Base-by-base conservation (phyloP, 176 grass and related monocot species). In the Aegilops sharonensis region DNA sequence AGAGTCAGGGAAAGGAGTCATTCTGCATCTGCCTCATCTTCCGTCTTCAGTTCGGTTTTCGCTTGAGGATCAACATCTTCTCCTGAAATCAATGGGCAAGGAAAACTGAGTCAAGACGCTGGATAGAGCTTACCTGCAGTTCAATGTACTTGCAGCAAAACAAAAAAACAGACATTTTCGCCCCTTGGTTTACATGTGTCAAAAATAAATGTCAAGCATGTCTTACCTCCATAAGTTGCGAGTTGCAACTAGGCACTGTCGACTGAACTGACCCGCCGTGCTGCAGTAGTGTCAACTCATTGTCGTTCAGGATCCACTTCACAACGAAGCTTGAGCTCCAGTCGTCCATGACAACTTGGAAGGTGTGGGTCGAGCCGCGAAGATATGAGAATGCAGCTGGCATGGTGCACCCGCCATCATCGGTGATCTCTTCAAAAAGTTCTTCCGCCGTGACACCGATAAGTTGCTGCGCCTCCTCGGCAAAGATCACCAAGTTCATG, bases 401-500 rank as follows among this genome's bases (percentile, higher is more conserved):
- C 36, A 80, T 4, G 9, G 18, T 39, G 18, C 15, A 48, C 63
- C 42, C 23, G 64, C 13, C 2, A 2, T 68, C 32, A 8, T 2
- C 23, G 67, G 18, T 43, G 5, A 21, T 29, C 11, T 68, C 69
- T 34, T 4, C 5, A 67, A 17, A 5, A 6, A 83, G 24, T 0
- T 77, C 48, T 62, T 77, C 71, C 0, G 32, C 71, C 5, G 30
- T 0, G 8, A 10, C 23, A 56, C 60, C 43, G 1, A 82, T 9
- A 10, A 82, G 30, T 25, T 17, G 5, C 25, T 31, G 23, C 1
- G 59, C 60, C 1, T 8, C 4, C 4, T 40, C 35, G 1, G 37
- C 10, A 39, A 81, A 82, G 32, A 87, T 87, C 69, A 87, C 30
- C 21, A 82, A 12, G 24, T 82, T 67, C 78, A 75, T 65, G 12